Percentiles rank a stretch among this genome's conserved stretches.
phyloP scores from a whole-genome alignment of 805 yeast species.

The Metschnikowia colocasiae region DNA sequence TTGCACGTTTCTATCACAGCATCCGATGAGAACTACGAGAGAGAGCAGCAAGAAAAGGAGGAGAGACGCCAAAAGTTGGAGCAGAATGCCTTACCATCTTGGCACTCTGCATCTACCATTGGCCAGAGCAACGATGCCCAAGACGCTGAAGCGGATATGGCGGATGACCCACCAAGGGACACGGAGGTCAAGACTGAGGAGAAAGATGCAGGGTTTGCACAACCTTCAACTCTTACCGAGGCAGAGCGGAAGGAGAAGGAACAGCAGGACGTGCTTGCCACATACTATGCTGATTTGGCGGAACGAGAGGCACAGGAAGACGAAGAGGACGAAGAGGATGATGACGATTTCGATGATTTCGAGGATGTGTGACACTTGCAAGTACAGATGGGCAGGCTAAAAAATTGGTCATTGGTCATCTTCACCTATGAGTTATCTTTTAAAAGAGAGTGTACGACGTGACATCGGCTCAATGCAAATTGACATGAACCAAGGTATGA shows the following conservation, averaged over 20 bases:
- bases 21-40: constrained; percentile 70
- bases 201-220: constrained; percentile 1
- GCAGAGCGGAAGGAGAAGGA: constrained; percentile 36
- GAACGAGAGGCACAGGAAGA: constrained; percentile 62
- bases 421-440: too few relatives aligned
- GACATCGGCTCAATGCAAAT: neutral
- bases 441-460: too few relatives aligned
- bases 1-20: constrained; percentile 88
- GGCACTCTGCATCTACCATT: constrained; percentile 92
- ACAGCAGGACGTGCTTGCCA: constrained; percentile 63
- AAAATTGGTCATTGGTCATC: too few relatives aligned
- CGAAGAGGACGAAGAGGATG: constrained; percentile 52
- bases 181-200: constrained; percentile 12
- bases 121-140: constrained; percentile 51
- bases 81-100: constrained; percentile 93
- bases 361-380: constrained; percentile 20
- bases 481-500: neutral
- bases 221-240: constrained; percentile 11
- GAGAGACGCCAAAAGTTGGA: constrained; percentile 67
- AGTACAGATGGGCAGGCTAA: neutral
- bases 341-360: constrained; percentile 33
- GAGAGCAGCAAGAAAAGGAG: constrained; percentile 62
- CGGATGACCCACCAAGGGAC: constrained; percentile 23
- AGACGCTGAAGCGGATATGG: constrained; percentile 8
- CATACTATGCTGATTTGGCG: constrained; percentile 73